Percentiles rank a stretch among this genome's conserved stretches.
Conservation (phyloP, 257 asterid genomes). For the Anisodus tanguticus region DNA sequence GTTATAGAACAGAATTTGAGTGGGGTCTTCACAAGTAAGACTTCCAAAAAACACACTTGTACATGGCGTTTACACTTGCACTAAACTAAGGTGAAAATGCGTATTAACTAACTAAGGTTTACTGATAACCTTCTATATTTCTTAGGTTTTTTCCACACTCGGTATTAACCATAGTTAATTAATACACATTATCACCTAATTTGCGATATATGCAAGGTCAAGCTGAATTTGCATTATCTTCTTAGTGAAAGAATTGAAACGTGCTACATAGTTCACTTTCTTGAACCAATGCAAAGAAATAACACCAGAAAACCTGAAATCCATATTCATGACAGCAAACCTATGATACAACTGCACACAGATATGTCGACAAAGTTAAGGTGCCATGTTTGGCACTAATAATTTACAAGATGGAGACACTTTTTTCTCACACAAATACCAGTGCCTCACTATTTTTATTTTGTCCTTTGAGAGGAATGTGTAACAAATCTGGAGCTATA, state of each 20-base stretch:
- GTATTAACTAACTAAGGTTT: no score
- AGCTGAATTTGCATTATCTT: not conserved
- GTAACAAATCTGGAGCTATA: not conserved
- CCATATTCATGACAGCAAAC: conserved; percentile 24
- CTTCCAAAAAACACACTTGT: no score
- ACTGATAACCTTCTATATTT: no score
- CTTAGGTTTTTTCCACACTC: no score
- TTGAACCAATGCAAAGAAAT: conserved; percentile 19
- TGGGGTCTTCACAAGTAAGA: no score
- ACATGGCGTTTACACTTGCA: no score
- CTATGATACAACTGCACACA: conserved; percentile 28
- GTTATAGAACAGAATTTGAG: no score
- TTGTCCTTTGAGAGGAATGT: conserved; percentile 13
- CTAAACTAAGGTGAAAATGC: no score
- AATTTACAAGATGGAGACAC: conserved; percentile 31
- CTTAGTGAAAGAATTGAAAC: not conserved
- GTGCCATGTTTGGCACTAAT: conserved; percentile 23
- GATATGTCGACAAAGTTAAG: conserved; percentile 19
- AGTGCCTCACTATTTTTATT: conserved; percentile 24
- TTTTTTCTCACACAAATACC: conserved; percentile 14
- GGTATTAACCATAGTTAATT: no score
- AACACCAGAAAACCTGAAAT: conserved; percentile 20
- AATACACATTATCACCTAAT: no score
- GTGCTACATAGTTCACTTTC: not conserved
- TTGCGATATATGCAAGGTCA: not conserved